Conservation (phyloP, 1,284 basidiomycete species). For the Leccinum variabile region DNA sequence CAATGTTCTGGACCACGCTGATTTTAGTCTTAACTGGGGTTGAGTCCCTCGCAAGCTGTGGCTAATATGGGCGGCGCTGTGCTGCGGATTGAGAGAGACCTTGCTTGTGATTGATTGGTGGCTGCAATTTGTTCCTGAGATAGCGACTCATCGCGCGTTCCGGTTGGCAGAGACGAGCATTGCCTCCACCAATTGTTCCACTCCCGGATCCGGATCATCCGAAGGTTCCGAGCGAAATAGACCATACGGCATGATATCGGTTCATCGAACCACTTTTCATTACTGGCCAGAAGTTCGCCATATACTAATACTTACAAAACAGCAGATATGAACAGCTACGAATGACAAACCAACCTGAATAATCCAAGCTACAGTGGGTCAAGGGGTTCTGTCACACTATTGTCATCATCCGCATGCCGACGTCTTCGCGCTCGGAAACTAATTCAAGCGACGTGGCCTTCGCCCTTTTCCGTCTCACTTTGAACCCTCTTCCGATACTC, state of each 20-base stretch:
- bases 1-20: slow-evolving; percentile 35
- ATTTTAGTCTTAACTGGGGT: slow-evolving; percentile 30
- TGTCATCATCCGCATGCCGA: slow-evolving; percentile 12
- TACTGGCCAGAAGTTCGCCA: slow-evolving; percentile 30
- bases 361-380: slow-evolving; percentile 23
- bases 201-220: slow-evolving; percentile 36
- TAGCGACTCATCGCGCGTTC: slow-evolving; percentile 10
- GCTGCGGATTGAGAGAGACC: slow-evolving; percentile 26
- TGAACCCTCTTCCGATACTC: slow-evolving; percentile 38
- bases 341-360: slow-evolving; percentile 15
- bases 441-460: slow-evolving; percentile 29
- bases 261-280: slow-evolving; percentile 30
- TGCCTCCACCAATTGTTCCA: slow-evolving; percentile 34
- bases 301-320: slow-evolving; percentile 11
- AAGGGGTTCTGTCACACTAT: slow-evolving; percentile 26
- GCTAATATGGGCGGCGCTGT: slow-evolving; percentile 19
- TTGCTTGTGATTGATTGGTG: slow-evolving; percentile 34
- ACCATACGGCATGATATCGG: slow-evolving; percentile 22
- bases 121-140: slow-evolving; percentile 33
- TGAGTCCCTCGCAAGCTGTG: slow-evolving; percentile 17
- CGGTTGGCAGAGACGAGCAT: slow-evolving; percentile 30
- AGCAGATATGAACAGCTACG: slow-evolving; percentile 23
- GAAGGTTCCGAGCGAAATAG: slow-evolving; percentile 33
- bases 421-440: slow-evolving; percentile 8
- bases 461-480: slow-evolving; percentile 32